phyloP scores from a whole-genome alignment of 2,329 filamentous ascomycete genomes.

The Colletotrichum tamarilloi region DNA sequence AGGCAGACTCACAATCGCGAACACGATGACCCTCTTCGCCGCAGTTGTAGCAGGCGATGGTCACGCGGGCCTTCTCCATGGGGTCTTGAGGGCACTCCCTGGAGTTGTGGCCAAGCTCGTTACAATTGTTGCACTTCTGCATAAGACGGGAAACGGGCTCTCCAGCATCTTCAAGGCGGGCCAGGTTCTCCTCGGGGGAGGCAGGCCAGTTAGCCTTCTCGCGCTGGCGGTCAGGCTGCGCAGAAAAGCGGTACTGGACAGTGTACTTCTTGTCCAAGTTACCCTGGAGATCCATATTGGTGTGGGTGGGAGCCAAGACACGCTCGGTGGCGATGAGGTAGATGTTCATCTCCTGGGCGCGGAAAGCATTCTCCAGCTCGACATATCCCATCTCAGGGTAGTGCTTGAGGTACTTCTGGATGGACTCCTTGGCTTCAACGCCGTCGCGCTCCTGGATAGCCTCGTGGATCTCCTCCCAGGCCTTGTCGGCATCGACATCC shows the following conservation, averaged over 20 bases:
- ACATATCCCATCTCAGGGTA: slow-evolving; percentile 67
- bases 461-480: slow-evolving; percentile 66
- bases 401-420: slow-evolving; percentile 72
- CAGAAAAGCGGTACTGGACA: slow-evolving; percentile 70
- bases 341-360: slow-evolving; percentile 62
- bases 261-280: slow-evolving; percentile 73
- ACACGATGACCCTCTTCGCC: slow-evolving; percentile 71
- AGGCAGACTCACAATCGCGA: slow-evolving; percentile 71
- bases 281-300: slow-evolving; percentile 79
- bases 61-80: slow-evolving; percentile 54
- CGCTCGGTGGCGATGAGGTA: slow-evolving; percentile 74
- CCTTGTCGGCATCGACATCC: slow-evolving; percentile 62
- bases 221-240: slow-evolving; percentile 67
- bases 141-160: slow-evolving; percentile 70
- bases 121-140: slow-evolving; percentile 72
- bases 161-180: slow-evolving; percentile 74
- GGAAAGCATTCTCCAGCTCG: slow-evolving; percentile 71
- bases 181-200: slow-evolving; percentile 67
- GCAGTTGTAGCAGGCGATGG: slow-evolving; percentile 75
- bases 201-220: slow-evolving; percentile 71
- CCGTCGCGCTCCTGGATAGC: slow-evolving; percentile 67
- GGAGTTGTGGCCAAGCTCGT: slow-evolving; percentile 70
- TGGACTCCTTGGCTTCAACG: slow-evolving; percentile 70
- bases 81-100: slow-evolving; percentile 71
- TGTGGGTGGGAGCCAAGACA: slow-evolving; percentile 65